Evolutionary conservation across 2,329 filamentous ascomycete species (phyloP).

Genomic region (Apiospora arundinis): DNA sequence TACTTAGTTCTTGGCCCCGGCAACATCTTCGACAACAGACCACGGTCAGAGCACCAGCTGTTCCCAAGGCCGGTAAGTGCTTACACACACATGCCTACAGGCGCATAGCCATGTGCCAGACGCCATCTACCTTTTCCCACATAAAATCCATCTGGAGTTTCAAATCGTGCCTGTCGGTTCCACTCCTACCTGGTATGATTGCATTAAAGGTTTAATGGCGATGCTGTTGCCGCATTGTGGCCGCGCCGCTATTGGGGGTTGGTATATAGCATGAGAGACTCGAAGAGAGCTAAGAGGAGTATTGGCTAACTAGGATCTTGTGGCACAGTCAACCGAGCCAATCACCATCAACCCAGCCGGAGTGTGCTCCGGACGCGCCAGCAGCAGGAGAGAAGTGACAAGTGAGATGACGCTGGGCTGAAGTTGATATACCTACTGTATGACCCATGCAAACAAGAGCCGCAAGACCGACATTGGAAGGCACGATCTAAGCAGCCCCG

Average conservation of each 20-base stretch:
- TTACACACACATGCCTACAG: neutral
- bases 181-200: neutral
- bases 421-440: neutral
- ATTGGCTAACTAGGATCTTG: conserved; percentile 2
- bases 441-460: neutral
- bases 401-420: neutral
- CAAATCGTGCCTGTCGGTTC: neutral
- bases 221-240: neutral
- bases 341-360: neutral
- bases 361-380: neutral
- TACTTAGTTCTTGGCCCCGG: neutral
- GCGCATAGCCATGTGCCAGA: neutral
- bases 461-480: neutral
- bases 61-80: conserved; percentile 2
- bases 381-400: neutral
- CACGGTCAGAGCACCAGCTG: neutral
- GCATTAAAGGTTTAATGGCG: neutral
- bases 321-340: conserved; percentile 8
- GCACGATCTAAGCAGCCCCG: neutral
- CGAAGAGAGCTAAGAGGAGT: neutral
- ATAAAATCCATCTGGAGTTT: neutral
- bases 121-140: neutral
- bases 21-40: neutral
- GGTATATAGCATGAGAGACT: neutral
- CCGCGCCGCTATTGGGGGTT: neutral